Evolutionary conservation across 1,139 yeast genomes (phyloP), one percentile per base, ranked within the genome.

Genomic region (Sugiyamaella paludigena): DNA sequence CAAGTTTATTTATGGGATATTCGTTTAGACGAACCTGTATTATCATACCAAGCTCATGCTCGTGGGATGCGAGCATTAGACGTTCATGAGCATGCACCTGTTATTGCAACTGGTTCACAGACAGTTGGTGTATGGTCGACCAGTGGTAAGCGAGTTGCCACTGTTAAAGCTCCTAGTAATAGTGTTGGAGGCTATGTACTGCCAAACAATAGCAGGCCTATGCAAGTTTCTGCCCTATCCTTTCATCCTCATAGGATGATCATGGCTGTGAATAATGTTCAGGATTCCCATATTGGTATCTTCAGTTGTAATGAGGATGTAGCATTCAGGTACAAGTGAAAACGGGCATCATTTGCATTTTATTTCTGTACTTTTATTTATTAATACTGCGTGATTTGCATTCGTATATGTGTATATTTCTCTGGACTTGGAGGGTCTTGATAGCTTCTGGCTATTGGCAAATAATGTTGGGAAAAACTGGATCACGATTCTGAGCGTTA

Each of bases 211-310:
- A 67, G 64, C 43, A 63, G 67, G 41, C 57, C 74, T 1, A 68
- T 74, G 59, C 84, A 82, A 58, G 74, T 87, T 47, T 81, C 91
- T 5, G 74, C 81, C 10, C 68, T 89, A 53, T 76, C 84, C 0
- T 81, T 92, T 66, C 99, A 92, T 65, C 99, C 99, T 1, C 98
- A 94, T 65, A 74, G 94, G 55, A 87, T 92, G 96, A 80, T 87
- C 78, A 66, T 92, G 65, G 98, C 97, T 1, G 87, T 88, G 0
- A 84, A 85, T 60, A 86, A 86, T 63, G 79, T 83, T 49, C 95
- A 87, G 61, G 95, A 87, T 62, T 77, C 91, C 1, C 79, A 79
- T 56, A 82, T 91, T 42, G 80, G 80, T 57, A 72, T 91, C 26
- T 87, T 84, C 61, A 73, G 74, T 47, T 80, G 86, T 58, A 64